Percentiles rank a stretch among this genome's conserved stretches.
phyloP scores from a whole-genome alignment of 257 asterid species.

The Coffea eugenioides region DNA sequence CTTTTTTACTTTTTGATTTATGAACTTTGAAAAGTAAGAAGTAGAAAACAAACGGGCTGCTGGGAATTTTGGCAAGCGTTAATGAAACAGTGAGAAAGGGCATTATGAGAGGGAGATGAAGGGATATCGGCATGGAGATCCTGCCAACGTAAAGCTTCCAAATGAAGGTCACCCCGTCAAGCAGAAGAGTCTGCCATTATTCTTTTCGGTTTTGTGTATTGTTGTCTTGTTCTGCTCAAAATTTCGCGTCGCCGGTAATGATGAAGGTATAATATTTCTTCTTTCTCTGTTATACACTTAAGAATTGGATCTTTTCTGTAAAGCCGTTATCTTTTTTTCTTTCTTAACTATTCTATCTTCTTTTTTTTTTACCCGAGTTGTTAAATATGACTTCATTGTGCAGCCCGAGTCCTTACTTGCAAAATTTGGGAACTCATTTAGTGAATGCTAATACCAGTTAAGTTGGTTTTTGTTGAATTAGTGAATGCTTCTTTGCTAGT shows the following conservation, averaged over 20 bases:
- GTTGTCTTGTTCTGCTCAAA: constrained; percentile 48
- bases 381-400: background rate
- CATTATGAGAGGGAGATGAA: constrained; percentile 18
- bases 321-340: background rate
- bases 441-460: background rate
- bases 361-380: background rate
- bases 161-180: constrained; percentile 4
- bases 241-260: constrained; percentile 59
- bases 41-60: background rate
- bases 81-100: background rate
- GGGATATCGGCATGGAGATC: constrained; percentile 5
- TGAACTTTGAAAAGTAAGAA: background rate
- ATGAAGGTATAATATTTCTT: constrained; percentile 47
- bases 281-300: background rate
- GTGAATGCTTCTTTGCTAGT: constrained; percentile 8
- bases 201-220: constrained; percentile 58
- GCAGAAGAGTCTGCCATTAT: constrained; percentile 36
- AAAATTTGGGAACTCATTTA: background rate
- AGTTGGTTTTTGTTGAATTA: background rate
- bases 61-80: constrained; percentile 2
- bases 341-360: background rate
- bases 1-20: background rate
- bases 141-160: constrained; percentile 1
- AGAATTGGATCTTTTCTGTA: background rate
- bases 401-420: background rate